Evolutionary conservation across 768 basidiomycete species (phyloP), one percentile per base, ranked within the genome.

Genomic region (Serendipita indica): DNA sequence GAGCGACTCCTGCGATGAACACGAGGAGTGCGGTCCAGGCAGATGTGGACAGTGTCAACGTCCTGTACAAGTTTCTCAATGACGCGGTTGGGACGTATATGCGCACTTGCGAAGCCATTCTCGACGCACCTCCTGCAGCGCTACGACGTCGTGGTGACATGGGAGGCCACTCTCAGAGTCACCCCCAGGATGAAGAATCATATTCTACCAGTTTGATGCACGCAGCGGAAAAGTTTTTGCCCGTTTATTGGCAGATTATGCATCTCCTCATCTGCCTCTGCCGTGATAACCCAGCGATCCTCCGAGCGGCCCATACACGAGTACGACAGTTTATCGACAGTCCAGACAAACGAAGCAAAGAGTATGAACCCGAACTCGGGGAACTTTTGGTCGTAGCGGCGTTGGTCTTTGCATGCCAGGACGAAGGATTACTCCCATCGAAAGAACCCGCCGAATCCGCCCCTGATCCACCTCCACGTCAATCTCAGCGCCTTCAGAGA

Each of bases 251-350:
- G 49, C 49, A 54, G n/a, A n/a, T 54, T 10, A 25, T 54, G n/a
- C 49, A 54, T 3, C 49, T 54, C 10, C 30, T 54, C 10, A 54
- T 54, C 30, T 54, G 22, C 4, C 49, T 54, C n/a, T 54, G 49
- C 30, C 49, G 49, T 10, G 49, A 54, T 10, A 54, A 54, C 32
- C 49, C 49, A 1, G 49, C 49, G 5, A 27, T 54, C 25, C 49
- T 54, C 49, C 22, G 32, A 33, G 22, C 49, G 30, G 32, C 32
- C 7, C 25, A 54, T 30, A 28, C 25, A 10, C 49, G 49, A 18
- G 49, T 54, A 10, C 49, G 49, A 54, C 49, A 54, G 22, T 54
- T 54, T 2, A 33, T 54, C 49, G 49, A 54, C 20, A 20, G n/a
- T 2, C 20, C 20, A 54, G 32, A 54, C 25, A 28, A 28, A 2